Percentiles rank a stretch among this genome's conserved stretches.
phyloP scores from a whole-genome alignment of 225 moss, liverwort and hornwort species.

The Rhytidiadelphus loreus region DNA sequence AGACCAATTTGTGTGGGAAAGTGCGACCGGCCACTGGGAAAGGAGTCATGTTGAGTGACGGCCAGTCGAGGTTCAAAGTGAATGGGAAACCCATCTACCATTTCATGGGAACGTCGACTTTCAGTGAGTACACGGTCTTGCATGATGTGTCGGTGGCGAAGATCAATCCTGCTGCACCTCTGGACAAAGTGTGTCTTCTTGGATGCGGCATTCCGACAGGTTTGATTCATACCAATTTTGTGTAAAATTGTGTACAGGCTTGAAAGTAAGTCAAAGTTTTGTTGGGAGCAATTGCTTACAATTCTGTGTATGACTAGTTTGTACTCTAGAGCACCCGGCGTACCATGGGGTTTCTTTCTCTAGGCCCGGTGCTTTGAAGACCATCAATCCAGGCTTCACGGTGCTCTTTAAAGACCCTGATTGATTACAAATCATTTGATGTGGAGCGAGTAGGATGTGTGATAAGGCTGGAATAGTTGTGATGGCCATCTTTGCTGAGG shows the following conservation, averaged over 20 bases:
- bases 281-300: not conserved
- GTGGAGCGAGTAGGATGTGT: not conserved
- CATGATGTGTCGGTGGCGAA: slow-evolving; percentile 56
- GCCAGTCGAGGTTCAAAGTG: slow-evolving; percentile 30
- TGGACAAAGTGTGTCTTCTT: slow-evolving; percentile 52
- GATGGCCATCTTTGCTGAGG: not conserved
- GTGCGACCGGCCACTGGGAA: slow-evolving; percentile 49
- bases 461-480: not conserved
- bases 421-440: no score
- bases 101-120: slow-evolving; percentile 58
- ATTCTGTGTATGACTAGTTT: not conserved
- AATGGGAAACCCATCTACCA: slow-evolving; percentile 28
- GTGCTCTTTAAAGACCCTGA: not conserved
- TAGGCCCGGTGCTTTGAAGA: not conserved
- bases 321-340: not conserved
- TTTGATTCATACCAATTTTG: not conserved
- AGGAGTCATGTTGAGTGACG: slow-evolving; percentile 50
- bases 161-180: slow-evolving; percentile 36
- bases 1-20: slow-evolving; percentile 51
- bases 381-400: not conserved
- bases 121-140: slow-evolving; percentile 47
- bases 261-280: not conserved
- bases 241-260: no score
- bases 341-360: not conserved
- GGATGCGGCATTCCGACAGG: slow-evolving; percentile 62